phyloP scores from a whole-genome alignment of 352 stramenopile genomes.

The Plasmopara muralis region DNA sequence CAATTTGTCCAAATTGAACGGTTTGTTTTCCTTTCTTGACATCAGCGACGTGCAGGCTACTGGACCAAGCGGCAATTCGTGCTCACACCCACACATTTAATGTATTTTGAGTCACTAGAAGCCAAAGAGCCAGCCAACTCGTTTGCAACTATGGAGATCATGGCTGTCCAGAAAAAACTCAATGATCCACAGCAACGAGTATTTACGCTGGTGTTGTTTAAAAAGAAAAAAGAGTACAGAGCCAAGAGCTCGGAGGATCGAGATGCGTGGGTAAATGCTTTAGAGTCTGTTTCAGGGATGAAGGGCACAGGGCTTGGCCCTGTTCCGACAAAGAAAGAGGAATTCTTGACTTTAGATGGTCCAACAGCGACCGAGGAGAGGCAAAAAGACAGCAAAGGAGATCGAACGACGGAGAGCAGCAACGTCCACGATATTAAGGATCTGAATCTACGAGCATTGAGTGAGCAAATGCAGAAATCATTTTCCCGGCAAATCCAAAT shows the following conservation, averaged over 20 bases:
- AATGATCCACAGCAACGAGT: conserved; percentile 34
- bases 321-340: conserved; percentile 12
- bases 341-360: conserved; percentile 2
- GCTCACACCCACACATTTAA: conserved; percentile 51
- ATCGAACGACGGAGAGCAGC: conserved; percentile 6
- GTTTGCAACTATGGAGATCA: conserved; percentile 61
- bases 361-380: not conserved
- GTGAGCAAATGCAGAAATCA: conserved; percentile 66
- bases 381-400: conserved; percentile 9
- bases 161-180: conserved; percentile 39
- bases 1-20: not conserved
- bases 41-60: conserved; percentile 51
- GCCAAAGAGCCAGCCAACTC: conserved; percentile 31
- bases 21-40: conserved; percentile 11
- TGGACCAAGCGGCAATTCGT: conserved; percentile 82
- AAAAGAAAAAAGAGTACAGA: conserved; percentile 75
- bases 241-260: conserved; percentile 48
- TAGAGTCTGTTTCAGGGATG: conserved; percentile 57
- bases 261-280: conserved; percentile 57
- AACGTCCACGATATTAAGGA: conserved; percentile 28
- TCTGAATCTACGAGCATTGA: conserved; percentile 49
- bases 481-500: conserved; percentile 67
- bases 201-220: conserved; percentile 60
- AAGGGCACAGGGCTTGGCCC: conserved; percentile 22
- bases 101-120: conserved; percentile 67